Evolutionary conservation across 2,329 filamentous ascomycete species (phyloP).

Genomic region (Beauveria australis): DNA sequence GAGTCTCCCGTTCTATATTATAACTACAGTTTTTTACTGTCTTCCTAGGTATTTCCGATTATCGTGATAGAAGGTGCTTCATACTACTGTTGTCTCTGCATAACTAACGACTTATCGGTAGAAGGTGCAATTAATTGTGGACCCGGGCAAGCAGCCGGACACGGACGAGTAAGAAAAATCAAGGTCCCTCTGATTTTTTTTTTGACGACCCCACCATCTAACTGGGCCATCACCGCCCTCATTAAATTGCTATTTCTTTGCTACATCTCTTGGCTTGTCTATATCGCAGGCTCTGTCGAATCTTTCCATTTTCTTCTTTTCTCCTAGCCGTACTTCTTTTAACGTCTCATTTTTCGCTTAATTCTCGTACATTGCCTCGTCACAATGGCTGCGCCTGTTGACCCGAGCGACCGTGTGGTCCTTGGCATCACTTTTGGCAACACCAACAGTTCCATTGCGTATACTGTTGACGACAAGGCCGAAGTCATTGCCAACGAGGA

Average conservation of each 20-base stretch:
- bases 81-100: background rate
- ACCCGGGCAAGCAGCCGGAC: background rate
- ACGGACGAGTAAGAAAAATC: background rate
- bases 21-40: too few species aligned
- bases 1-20: too few species aligned
- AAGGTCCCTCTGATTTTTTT: slow-evolving; percentile 16
- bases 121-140: slow-evolving; percentile 1
- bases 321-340: background rate
- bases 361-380: slow-evolving; percentile 10
- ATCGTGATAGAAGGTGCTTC: background rate
- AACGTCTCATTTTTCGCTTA: background rate
- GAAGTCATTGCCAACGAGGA: slow-evolving; percentile 99
- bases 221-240: slow-evolving; percentile 8
- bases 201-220: slow-evolving; percentile 10
- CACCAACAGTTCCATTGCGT: slow-evolving; percentile 95
- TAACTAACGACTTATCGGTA: background rate
- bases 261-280: background rate
- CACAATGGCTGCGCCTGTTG: slow-evolving; percentile 39
- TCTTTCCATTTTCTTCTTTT: background rate
- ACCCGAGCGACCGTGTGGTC: slow-evolving; percentile 55
- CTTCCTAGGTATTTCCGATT: background rate
- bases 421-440: slow-evolving; percentile 98
- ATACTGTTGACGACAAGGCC: slow-evolving; percentile 85
- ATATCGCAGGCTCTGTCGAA: background rate
- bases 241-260: background rate